Evolutionary conservation across 2,329 filamentous ascomycete species (phyloP).

Genomic region (Exophiala dermatitidis): DNA sequence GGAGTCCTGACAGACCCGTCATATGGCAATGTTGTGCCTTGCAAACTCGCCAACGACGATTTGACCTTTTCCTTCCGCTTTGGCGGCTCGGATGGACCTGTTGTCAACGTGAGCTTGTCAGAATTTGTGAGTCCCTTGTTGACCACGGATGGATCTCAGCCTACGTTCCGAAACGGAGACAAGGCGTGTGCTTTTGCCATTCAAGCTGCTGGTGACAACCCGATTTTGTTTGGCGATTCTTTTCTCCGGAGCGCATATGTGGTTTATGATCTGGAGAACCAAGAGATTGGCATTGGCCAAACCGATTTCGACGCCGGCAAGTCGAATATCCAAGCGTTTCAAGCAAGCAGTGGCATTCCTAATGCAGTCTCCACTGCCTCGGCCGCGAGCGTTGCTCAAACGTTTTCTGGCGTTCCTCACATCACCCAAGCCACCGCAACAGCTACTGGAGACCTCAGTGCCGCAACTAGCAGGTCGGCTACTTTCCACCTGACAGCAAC

Average conservation of each 20-base stretch:
- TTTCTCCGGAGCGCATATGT: slow-evolving; percentile 69
- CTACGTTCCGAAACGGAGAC: slow-evolving; percentile 48
- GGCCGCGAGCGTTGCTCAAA: slow-evolving; percentile 28
- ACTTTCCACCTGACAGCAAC: slow-evolving; percentile 20
- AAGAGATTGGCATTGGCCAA: slow-evolving; percentile 63
- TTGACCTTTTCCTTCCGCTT: slow-evolving; percentile 46
- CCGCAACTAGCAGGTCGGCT: slow-evolving; percentile 15
- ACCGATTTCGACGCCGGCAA: slow-evolving; percentile 38
- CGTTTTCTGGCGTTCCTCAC: slow-evolving; percentile 25
- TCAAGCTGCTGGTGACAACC: slow-evolving; percentile 48
- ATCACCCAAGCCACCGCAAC: slow-evolving; percentile 15
- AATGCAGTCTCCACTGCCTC: slow-evolving; percentile 18
- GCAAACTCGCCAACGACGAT: slow-evolving; percentile 39
- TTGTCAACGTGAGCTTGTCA: slow-evolving; percentile 32
- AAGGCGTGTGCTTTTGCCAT: slow-evolving; percentile 62
- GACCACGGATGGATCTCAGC: slow-evolving; percentile 40
- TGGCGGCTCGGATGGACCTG: slow-evolving; percentile 36
- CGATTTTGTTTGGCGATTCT: slow-evolving; percentile 64
- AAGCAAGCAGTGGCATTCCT: slow-evolving; percentile 17
- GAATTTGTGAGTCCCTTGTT: slow-evolving; percentile 57
- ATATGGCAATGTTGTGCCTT: slow-evolving; percentile 35
- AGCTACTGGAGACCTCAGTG: slow-evolving; percentile 12
- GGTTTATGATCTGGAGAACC: slow-evolving; percentile 66
- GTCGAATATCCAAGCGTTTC: slow-evolving; percentile 18
- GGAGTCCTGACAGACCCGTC: slow-evolving; percentile 44